phyloP scores from a whole-genome alignment of 768 basidiomycete genomes.

The Amanita jacksonii region DNA sequence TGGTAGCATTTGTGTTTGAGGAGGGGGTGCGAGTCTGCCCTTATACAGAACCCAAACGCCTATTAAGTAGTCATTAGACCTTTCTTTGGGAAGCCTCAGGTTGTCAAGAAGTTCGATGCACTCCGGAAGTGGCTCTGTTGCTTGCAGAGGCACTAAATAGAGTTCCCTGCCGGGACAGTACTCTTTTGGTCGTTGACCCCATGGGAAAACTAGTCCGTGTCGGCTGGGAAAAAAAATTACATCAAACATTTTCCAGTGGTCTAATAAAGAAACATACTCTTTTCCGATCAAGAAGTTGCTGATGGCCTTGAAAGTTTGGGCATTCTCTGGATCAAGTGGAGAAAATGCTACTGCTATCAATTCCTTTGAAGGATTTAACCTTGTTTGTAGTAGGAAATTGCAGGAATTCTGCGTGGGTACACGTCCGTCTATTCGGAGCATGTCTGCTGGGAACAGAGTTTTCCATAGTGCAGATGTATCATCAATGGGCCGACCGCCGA shows the following conservation, averaged over 20 bases:
- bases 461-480: constrained; percentile 59
- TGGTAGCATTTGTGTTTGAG: constrained; percentile 19
- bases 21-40: constrained; percentile 56
- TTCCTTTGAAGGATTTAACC: constrained; percentile 71
- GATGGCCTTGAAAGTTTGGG: constrained; percentile 48
- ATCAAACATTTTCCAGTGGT: no score
- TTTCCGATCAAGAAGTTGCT: constrained; percentile 58
- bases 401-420: constrained; percentile 69
- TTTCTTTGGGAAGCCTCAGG: constrained; percentile 53
- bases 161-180: constrained; percentile 74
- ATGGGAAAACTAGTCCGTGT: constrained; percentile 80
- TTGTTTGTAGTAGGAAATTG: constrained; percentile 70
- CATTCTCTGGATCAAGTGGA: constrained; percentile 34
- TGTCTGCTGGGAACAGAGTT: constrained; percentile 61
- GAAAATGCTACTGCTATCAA: constrained; percentile 69
- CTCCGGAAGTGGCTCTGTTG: constrained; percentile 65
- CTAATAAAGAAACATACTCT: constrained; percentile 5
- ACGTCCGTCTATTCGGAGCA: constrained; percentile 74
- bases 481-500: constrained; percentile 62
- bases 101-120: constrained; percentile 79
- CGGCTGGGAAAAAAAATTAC: no score
- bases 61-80: constrained; percentile 60
- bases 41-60: constrained; percentile 83
- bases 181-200: constrained; percentile 69
- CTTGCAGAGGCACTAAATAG: constrained; percentile 72